These are phyloP conservation scores for Rhynchospora breviuscula DNA, from an alignment of 176 grass and related monocot species.

Conservation along the genomic window DNA sequence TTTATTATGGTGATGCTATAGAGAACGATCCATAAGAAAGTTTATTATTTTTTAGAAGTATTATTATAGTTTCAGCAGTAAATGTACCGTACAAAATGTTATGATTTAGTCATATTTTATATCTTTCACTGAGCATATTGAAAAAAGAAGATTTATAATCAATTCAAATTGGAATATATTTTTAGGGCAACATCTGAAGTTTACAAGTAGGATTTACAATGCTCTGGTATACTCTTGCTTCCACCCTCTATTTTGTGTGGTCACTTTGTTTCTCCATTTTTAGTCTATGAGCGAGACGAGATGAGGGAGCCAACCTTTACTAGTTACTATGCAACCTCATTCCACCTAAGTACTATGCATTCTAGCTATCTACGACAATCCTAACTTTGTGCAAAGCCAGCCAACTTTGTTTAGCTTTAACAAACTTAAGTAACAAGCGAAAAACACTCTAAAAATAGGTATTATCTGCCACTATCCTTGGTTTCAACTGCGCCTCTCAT, in stretches of 20 bases:
- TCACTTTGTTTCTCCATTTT: neutral
- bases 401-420: constrained; percentile 9
- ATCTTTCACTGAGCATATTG: neutral
- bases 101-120: neutral
- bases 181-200: neutral
- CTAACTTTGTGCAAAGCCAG: constrained; percentile 3
- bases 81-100: neutral
- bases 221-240: neutral
- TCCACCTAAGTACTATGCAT: neutral
- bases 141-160: neutral
- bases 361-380: constrained; percentile 2
- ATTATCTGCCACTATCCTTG: neutral
- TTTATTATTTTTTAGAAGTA: neutral
- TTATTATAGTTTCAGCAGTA: neutral
- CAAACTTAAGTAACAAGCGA: constrained; percentile 5
- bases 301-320: neutral
- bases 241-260: neutral
- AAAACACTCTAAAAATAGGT: constrained; percentile 14
- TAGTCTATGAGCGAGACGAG: neutral
- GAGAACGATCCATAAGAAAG: too few species aligned
- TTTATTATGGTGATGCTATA: neutral
- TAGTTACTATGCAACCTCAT: constrained; percentile 4
- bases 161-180: neutral
- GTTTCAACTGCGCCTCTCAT: neutral
- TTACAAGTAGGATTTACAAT: neutral